These are phyloP conservation scores for Schizophyllum commune DNA, from an alignment of 1,284 basidiomycete genomes.

Conservation along the genomic window DNA sequence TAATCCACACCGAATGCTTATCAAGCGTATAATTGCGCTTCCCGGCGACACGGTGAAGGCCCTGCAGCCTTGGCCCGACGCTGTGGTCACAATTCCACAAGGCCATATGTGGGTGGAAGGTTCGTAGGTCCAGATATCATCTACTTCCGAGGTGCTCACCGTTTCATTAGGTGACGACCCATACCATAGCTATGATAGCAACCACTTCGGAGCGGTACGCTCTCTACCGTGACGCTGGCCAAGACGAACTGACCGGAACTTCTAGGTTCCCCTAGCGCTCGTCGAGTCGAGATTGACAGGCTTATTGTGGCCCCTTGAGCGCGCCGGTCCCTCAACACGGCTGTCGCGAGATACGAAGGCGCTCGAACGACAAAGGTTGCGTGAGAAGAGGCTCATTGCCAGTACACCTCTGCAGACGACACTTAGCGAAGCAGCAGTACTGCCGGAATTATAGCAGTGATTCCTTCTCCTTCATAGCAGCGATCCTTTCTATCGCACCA, in stretches of 20 bases:
- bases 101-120: constrained; percentile 75
- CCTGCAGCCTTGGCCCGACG: constrained; percentile 60
- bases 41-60: constrained; percentile 61
- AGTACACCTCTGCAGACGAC: neutral
- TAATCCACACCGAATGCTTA: constrained; percentile 42
- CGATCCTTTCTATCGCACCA: too few species aligned
- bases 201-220: constrained; percentile 62
- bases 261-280: constrained; percentile 52
- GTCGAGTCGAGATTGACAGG: constrained; percentile 54
- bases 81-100: constrained; percentile 44
- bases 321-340: constrained; percentile 32
- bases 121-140: constrained; percentile 16
- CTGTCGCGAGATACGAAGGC: neutral
- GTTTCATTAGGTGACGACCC: constrained; percentile 46
- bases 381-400: neutral
- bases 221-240: neutral
- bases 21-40: constrained; percentile 63
- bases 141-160: constrained; percentile 1
- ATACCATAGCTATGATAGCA: constrained; percentile 65
- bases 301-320: constrained; percentile 55
- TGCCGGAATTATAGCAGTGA: neutral
- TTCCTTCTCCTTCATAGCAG: too few species aligned
- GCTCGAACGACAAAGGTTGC: neutral
- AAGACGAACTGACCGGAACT: neutral
- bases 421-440: neutral